phyloP scores from a whole-genome alignment of 176 grass and related monocot species.

The Oryza brachyantha region DNA sequence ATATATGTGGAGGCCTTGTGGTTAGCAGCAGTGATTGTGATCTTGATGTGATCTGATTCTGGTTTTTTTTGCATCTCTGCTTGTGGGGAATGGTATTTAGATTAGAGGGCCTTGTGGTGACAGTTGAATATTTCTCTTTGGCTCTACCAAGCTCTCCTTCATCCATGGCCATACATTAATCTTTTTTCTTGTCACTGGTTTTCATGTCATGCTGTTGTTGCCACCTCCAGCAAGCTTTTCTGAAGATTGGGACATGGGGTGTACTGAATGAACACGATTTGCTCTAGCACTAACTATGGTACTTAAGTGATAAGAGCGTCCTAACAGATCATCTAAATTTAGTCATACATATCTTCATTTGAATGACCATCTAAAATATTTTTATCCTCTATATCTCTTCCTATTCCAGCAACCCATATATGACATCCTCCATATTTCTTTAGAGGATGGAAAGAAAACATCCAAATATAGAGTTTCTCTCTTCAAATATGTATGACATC shows the following conservation, averaged over 20 bases:
- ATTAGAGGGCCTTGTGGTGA: neutral
- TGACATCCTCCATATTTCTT: no score
- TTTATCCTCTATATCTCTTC: no score
- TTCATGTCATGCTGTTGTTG: neutral
- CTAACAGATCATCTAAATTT: no score
- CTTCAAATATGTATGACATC: no score
- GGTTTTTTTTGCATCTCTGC: conserved; percentile 7
- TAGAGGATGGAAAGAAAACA: no score
- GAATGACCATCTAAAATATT: no score
- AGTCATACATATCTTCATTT: no score
- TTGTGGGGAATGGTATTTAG: neutral
- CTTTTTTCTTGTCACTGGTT: neutral
- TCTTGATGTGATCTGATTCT: conserved; percentile 15
- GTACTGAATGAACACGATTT: neutral
- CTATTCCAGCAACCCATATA: no score
- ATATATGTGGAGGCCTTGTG: conserved; percentile 22
- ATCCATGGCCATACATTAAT: neutral
- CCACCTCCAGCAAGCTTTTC: neutral
- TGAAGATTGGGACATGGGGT: neutral
- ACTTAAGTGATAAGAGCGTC: neutral
- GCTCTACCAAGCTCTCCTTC: neutral
- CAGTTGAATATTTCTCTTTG: conserved; percentile 28
- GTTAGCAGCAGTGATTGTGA: neutral
- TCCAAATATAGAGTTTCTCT: no score
- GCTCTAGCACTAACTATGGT: neutral